Evolutionary conservation across 257 asterid genomes (phyloP).

Genomic region (Solanum appendiculatum): DNA sequence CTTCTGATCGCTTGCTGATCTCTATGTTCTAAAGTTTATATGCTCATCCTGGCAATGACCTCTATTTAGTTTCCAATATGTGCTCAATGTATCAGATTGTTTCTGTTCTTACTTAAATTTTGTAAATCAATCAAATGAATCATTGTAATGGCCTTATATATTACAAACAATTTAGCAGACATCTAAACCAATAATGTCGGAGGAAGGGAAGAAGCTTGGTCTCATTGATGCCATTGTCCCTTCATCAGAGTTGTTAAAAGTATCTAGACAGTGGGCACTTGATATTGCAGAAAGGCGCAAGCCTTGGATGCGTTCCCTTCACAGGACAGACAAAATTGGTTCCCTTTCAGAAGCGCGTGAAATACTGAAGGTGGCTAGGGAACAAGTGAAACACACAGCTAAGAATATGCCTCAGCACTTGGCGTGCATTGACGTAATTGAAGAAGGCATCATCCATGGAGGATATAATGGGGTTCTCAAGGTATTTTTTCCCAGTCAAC

Average conservation of each 20-base stretch:
- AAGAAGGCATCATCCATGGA: slow-evolving; percentile 88
- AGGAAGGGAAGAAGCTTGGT: slow-evolving; percentile 85
- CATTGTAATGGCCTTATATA: background rate
- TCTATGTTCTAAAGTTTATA: background rate
- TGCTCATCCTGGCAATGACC: background rate
- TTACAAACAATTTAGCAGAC: slow-evolving; percentile 28
- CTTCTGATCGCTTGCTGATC: background rate
- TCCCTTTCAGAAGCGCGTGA: slow-evolving; percentile 61
- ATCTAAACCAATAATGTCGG: slow-evolving; percentile 62
- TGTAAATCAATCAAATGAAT: background rate
- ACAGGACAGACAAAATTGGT: slow-evolving; percentile 71
- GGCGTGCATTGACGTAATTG: slow-evolving; percentile 83
- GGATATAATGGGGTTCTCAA: slow-evolving; percentile 77
- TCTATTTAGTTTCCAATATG: background rate
- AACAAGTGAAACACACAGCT: slow-evolving; percentile 55
- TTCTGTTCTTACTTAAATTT: background rate
- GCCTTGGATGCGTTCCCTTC: slow-evolving; percentile 89
- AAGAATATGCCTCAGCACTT: slow-evolving; percentile 83
- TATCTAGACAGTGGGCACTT: slow-evolving; percentile 74
- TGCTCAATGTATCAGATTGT: background rate
- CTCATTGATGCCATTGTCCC: slow-evolving; percentile 79
- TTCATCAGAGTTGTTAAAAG: slow-evolving; percentile 60
- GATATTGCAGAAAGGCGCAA: slow-evolving; percentile 62
- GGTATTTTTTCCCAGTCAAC: slow-evolving; percentile 28
- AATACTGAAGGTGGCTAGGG: slow-evolving; percentile 49